Evolutionary conservation across 2,329 filamentous ascomycete genomes (phyloP), one percentile per base, ranked within the genome.

Genomic region (Blumeriella jaapii): DNA sequence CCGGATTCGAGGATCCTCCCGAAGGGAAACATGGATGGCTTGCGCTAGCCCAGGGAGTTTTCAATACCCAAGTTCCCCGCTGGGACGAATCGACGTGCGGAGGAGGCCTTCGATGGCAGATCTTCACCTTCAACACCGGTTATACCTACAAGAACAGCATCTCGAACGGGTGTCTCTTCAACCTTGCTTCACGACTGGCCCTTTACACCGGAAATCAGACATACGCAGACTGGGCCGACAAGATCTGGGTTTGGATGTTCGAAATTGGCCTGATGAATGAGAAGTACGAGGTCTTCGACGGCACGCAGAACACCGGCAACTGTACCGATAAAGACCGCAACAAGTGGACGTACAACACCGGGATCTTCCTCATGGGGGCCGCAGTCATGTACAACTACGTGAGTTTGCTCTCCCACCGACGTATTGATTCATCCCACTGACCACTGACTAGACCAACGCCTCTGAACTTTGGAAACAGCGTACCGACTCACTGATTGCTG

Each of bases 71-170:
- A 51, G 74, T 72, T 2, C 62, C 64, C 13, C 70, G 82, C 27
- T 91, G 82, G 82, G 82, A 87, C 43, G 63, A 57, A 0, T 57
- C 64, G 0, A 62, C 71, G 35, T 93, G 84, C 48, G 65, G 64
- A 11, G 84, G 83, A 22, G 84, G 84, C 5, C 57, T 91, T 29
- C 70, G 81, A 40, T 89, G 82, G 82, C 85, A 93, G 60, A 86
- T 93, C 31, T 89, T 82, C 54, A 65, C 71, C 1, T 85, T 82
- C 64, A 89, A 93, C 54, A 74, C 69, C 20, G 85, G 85, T 9
- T 93, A 78, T 57, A 69, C 78, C 47, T 86, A 89, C 66, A 89
- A 77, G 52, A 76, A 76, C 42, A 68, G 68, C 9, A 74, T 76
- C 39, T 74, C 71, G 0, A 71, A 74, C 45, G 71, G 69, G 3